These are phyloP conservation scores for Russula virescens DNA, from an alignment of 768 basidiomycete species.

Conservation along the genomic window DNA sequence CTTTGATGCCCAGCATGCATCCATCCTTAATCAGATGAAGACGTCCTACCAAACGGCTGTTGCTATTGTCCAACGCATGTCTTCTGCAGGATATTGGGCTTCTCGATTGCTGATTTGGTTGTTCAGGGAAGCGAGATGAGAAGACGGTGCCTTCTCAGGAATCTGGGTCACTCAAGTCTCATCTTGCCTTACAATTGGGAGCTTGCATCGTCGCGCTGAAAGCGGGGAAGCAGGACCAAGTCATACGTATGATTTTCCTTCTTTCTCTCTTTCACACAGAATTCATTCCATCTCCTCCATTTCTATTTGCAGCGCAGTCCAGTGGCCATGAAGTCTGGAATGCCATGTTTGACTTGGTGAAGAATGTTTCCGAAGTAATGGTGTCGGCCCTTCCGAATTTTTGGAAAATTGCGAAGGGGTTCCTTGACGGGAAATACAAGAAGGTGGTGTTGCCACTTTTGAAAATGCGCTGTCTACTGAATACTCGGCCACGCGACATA, in stretches of 20 bases:
- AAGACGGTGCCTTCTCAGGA: conserved; percentile 33
- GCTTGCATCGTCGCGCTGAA: conserved; percentile 55
- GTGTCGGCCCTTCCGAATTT: conserved; percentile 84
- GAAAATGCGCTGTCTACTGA: neutral
- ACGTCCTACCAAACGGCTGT: conserved; percentile 50
- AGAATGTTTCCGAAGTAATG: conserved; percentile 81
- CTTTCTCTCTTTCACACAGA: neutral
- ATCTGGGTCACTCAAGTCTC: conserved; percentile 37
- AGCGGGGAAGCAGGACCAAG: conserved; percentile 53
- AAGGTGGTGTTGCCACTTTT: conserved; percentile 45
- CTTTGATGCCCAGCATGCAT: conserved; percentile 87
- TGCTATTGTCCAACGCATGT: conserved; percentile 47
- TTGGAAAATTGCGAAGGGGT: conserved; percentile 87
- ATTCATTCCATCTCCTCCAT: neutral
- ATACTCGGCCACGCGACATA: neutral
- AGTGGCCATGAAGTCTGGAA: conserved; percentile 78
- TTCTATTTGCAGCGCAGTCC: conserved; percentile 48
- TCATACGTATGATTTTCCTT: conserved; percentile 45
- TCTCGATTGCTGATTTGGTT: conserved; percentile 9
- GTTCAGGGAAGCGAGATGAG: conserved; percentile 45
- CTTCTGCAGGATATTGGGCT: neutral
- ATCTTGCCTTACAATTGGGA: conserved; percentile 54
- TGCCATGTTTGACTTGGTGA: conserved; percentile 70
- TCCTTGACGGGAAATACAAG: conserved; percentile 90
- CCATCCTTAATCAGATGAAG: conserved; percentile 76